A percentile compares a stretch with the other conserved stretches of the same genome.
These are phyloP conservation scores for Boletus rubroflammeus DNA, from an alignment of 768 basidiomycete species.

Conservation along the genomic window DNA sequence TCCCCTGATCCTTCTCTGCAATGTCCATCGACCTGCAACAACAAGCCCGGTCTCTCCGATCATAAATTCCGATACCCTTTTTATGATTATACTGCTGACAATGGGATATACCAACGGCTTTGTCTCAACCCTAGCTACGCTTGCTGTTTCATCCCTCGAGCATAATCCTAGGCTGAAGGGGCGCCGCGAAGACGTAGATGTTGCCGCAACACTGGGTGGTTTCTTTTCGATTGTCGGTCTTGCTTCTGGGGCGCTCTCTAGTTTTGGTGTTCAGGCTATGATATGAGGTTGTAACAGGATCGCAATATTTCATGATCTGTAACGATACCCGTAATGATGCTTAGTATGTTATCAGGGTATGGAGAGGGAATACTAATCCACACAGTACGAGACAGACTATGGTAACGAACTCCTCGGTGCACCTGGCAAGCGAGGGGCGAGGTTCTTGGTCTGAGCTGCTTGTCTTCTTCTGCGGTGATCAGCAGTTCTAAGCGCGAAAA, in stretches of 20 bases:
- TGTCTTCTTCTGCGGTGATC: slow-evolving; percentile 74
- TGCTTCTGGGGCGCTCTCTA: slow-evolving; percentile 68
- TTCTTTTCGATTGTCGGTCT: slow-evolving; percentile 80
- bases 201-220: slow-evolving; percentile 76
- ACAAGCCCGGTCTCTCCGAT: slow-evolving; percentile 31
- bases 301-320: neutral
- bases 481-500: slow-evolving; percentile 73
- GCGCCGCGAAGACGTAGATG: slow-evolving; percentile 73
- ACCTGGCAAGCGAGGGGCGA: slow-evolving; percentile 69
- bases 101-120: slow-evolving; percentile 86
- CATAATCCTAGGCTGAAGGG: slow-evolving; percentile 74
- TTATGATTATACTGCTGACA: slow-evolving; percentile 64
- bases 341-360: neutral
- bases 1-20: slow-evolving; percentile 86
- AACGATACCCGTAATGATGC: neutral
- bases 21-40: slow-evolving; percentile 53
- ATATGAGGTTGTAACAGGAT: slow-evolving; percentile 42
- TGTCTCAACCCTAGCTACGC: slow-evolving; percentile 73
- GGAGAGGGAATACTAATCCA: neutral
- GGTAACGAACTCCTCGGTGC: slow-evolving; percentile 41
- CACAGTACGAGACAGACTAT: neutral
- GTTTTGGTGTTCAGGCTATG: slow-evolving; percentile 72
- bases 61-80: slow-evolving; percentile 74
- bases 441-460: slow-evolving; percentile 58
- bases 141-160: slow-evolving; percentile 75